Evolutionary conservation across 257 asterid genomes (phyloP).

Genomic region (Solanum pimpinellifolium): DNA sequence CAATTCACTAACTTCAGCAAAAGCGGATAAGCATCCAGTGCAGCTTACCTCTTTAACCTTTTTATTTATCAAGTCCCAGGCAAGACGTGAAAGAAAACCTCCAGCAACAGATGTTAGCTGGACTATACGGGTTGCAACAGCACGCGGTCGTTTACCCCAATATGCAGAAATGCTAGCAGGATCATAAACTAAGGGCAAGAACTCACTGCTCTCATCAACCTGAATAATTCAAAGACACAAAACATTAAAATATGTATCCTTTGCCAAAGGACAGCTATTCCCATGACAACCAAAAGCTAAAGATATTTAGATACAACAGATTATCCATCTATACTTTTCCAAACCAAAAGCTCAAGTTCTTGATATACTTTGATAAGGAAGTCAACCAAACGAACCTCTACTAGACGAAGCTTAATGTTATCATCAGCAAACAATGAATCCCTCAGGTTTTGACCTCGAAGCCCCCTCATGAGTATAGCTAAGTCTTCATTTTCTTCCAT

Average conservation of each 20-base stretch:
- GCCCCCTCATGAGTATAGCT: constrained; percentile 89
- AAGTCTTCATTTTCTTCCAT: constrained; percentile 96
- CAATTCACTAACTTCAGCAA: background rate
- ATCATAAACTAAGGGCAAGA: constrained; percentile 84
- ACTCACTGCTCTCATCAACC: constrained; percentile 97
- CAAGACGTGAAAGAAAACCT: constrained; percentile 87
- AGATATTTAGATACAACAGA: background rate
- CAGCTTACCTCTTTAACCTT: constrained; percentile 72
- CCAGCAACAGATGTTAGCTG: constrained; percentile 94
- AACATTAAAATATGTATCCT: background rate
- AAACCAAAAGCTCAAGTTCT: background rate
- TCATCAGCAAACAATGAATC: constrained; percentile 79
- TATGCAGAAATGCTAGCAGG: constrained; percentile 74
- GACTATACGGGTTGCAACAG: constrained; percentile 90
- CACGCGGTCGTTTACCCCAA: constrained; percentile 96
- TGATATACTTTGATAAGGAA: background rate
- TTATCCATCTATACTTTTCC: background rate
- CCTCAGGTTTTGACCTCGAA: constrained; percentile 85
- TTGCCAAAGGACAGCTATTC: background rate
- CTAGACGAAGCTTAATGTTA: constrained; percentile 76
- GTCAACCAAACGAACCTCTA: constrained; percentile 49
- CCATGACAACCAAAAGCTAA: background rate
- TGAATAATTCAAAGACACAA: constrained; percentile 16
- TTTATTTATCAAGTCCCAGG: constrained; percentile 67
- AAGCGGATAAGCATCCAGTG: background rate